Conservation (phyloP, 2,329 filamentous ascomycete species). For the Ophiosphaerella herpotricha region DNA sequence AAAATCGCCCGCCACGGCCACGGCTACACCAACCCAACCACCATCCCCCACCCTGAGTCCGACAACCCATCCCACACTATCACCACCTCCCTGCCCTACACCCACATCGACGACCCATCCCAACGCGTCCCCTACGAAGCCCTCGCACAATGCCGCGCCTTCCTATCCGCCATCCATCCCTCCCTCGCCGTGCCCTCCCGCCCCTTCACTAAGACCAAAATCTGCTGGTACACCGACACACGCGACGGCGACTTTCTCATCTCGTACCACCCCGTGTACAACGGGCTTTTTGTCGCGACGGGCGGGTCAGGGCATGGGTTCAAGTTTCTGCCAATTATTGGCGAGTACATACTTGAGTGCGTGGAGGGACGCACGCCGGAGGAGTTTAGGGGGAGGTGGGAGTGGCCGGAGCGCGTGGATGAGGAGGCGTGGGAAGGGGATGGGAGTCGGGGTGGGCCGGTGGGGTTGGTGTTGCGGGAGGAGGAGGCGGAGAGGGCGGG, state of each 20-base stretch:
- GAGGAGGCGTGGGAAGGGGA: slow-evolving; percentile 45
- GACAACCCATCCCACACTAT: slow-evolving; percentile 42
- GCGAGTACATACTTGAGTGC: slow-evolving; percentile 59
- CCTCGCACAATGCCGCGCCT: slow-evolving; percentile 34
- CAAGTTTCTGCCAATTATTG: slow-evolving; percentile 65
- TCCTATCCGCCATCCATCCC: slow-evolving; percentile 37
- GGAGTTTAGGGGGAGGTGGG: slow-evolving; percentile 67
- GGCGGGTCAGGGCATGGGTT: slow-evolving; percentile 67
- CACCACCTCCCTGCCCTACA: slow-evolving; percentile 56
- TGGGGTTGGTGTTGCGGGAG: slow-evolving; percentile 47
- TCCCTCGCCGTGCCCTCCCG: slow-evolving; percentile 41
- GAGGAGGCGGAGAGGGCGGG: slow-evolving; percentile 45
- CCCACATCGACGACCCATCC: slow-evolving; percentile 55
- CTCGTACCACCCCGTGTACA: slow-evolving; percentile 55
- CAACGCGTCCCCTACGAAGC: slow-evolving; percentile 41
- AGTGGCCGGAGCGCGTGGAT: slow-evolving; percentile 52
- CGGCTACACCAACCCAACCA: slow-evolving; percentile 55
- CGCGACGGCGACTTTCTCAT: slow-evolving; percentile 61
- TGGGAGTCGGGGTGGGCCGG: slow-evolving; percentile 45
- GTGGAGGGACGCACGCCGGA: slow-evolving; percentile 48
- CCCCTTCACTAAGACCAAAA: slow-evolving; percentile 53
- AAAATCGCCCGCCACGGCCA: slow-evolving; percentile 58
- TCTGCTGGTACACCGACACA: slow-evolving; percentile 64
- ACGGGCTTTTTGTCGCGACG: slow-evolving; percentile 62
- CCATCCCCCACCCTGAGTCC: slow-evolving; percentile 53